Conservation (phyloP, 2,329 filamentous ascomycete species). For the Aureobasidium pullulans region DNA sequence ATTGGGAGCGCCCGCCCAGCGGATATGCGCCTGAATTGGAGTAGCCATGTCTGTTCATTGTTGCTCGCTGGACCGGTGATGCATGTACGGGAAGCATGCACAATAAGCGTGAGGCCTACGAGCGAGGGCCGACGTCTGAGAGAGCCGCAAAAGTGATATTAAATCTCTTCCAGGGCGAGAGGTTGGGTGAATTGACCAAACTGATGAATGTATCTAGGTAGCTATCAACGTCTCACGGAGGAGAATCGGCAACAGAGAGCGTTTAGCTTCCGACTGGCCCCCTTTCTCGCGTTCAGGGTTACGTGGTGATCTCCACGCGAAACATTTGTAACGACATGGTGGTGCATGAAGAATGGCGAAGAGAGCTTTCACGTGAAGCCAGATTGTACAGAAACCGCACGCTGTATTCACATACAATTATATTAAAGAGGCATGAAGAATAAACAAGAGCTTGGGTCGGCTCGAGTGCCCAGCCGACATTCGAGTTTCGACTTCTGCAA, state of each 20-base stretch:
- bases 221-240: background rate
- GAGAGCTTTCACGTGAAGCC: background rate
- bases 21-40: constrained; percentile 18
- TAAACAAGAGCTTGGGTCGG: background rate
- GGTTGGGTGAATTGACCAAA: background rate
- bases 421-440: background rate
- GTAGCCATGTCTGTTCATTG: constrained; percentile 16
- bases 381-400: background rate
- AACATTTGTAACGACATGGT: constrained; percentile 2
- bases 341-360: background rate
- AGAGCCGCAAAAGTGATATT: background rate
- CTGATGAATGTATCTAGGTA: constrained; percentile 2
- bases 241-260: constrained; percentile 3
- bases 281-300: constrained; percentile 12
- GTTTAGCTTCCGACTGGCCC: constrained; percentile 8
- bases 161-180: background rate
- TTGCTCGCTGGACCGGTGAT: constrained; percentile 1
- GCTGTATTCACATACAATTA: background rate
- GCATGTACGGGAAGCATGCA: constrained; percentile 14
- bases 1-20: constrained; percentile 16
- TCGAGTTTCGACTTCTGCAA: background rate
- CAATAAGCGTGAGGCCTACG: background rate
- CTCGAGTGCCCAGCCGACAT: constrained; percentile 1
- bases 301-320: constrained; percentile 2
- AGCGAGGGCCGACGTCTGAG: background rate